A percentile compares a stretch with the other conserved stretches of the same genome.
Conservation (phyloP, 2,329 filamentous ascomycete species). For the Paracoccidioides brasiliensis region DNA sequence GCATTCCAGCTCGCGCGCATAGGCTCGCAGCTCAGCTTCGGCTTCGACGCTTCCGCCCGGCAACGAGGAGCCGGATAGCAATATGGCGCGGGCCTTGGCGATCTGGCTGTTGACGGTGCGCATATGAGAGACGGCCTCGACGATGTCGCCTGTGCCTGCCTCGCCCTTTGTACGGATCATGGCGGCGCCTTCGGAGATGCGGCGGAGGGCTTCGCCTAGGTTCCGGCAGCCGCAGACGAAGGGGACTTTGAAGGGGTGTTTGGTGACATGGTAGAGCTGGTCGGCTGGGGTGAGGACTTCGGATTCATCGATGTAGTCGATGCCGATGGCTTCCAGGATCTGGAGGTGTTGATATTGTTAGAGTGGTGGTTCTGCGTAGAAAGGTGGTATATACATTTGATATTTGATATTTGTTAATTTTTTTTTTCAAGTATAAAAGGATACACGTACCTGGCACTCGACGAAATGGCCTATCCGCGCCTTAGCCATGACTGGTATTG, state of each 20-base stretch:
- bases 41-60: conserved; percentile 17
- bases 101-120: conserved; percentile 79
- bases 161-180: conserved; percentile 99
- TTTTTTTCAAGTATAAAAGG: not conserved
- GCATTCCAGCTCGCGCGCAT: conserved; percentile 69
- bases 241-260: conserved; percentile 65
- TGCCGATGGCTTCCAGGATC: conserved; percentile 87
- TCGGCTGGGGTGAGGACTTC: conserved; percentile 96
- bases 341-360: conserved; percentile 22
- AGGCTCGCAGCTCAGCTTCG: conserved; percentile 61
- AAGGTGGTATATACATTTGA: not conserved
- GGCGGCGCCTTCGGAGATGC: conserved; percentile 84
- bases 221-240: conserved; percentile 96
- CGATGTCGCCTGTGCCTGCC: conserved; percentile 90
- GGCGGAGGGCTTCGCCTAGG: conserved; percentile 79
- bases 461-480: conserved; percentile 95
- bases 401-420: not conserved
- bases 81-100: conserved; percentile 50
- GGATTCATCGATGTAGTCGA: conserved; percentile 97
- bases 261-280: conserved; percentile 80
- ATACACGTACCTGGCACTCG: conserved; percentile 62
- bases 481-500: conserved; percentile 98
- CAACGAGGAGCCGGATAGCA: conserved; percentile 17
- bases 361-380: too few relatives aligned
- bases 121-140: conserved; percentile 94